Conservation (phyloP, 2,329 filamentous ascomycete species). For the Beauveria rudraprayagi region DNA sequence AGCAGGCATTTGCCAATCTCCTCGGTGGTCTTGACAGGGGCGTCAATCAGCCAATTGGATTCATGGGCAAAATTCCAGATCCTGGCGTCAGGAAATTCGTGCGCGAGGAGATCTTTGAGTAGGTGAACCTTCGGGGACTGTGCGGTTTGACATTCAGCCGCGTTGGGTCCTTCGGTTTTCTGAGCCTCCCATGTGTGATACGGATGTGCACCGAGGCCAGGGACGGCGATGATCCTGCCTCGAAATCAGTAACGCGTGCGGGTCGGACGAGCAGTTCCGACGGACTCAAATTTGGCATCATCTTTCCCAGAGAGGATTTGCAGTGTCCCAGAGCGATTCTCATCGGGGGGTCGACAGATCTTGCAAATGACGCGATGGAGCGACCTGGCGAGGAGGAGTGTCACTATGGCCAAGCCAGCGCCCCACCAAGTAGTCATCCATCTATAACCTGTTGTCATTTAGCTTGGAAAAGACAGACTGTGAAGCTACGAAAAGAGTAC, state of each 20-base stretch:
- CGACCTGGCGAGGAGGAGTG: background rate
- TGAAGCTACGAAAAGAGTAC: no score
- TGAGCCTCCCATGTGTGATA: no score
- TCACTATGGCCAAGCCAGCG: background rate
- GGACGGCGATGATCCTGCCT: conserved; percentile 12
- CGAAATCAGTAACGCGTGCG: background rate
- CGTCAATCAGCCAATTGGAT: no score
- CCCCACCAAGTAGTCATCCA: background rate
- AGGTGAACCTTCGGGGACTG: no score
- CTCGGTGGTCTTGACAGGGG: background rate
- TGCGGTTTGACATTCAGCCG: no score
- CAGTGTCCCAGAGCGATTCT: conserved; percentile 1
- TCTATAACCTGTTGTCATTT: background rate
- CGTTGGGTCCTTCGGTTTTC: no score
- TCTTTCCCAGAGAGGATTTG: background rate
- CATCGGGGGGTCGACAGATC: background rate
- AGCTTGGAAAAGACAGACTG: no score
- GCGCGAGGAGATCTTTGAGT: no score
- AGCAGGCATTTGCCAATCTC: conserved; percentile 14
- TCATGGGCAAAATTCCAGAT: no score
- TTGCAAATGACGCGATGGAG: background rate
- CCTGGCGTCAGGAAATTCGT: no score
- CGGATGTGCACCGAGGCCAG: no score
- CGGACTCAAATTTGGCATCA: conserved; percentile 13
- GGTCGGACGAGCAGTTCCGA: background rate